phyloP scores from a whole-genome alignment of 1,284 basidiomycete genomes.

The Coniferiporia weirii region DNA sequence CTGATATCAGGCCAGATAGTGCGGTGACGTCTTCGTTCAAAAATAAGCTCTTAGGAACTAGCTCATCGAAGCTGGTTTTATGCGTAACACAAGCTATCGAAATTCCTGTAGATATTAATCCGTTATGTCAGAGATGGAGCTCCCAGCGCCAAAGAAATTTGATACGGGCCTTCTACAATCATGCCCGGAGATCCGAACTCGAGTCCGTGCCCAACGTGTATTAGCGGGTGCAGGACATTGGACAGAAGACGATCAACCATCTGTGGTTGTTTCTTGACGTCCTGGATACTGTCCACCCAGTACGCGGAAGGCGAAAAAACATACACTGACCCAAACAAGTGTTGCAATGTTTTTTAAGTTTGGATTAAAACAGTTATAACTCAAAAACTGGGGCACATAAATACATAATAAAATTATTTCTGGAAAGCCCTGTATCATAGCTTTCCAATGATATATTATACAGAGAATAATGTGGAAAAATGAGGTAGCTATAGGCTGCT shows the following conservation, averaged over 20 bases:
- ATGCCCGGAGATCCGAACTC: constrained; percentile 62
- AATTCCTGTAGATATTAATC: constrained; percentile 2
- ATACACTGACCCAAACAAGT: too few relatives aligned
- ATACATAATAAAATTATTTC: too few relatives aligned
- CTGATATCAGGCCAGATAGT: neutral
- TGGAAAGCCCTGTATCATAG: too few relatives aligned
- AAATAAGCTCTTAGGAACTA: constrained; percentile 9
- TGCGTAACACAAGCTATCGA: constrained; percentile 10
- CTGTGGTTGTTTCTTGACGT: constrained; percentile 36
- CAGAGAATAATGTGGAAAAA: too few relatives aligned
- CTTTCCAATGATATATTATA: too few relatives aligned
- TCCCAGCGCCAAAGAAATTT: neutral
- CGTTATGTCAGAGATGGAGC: neutral
- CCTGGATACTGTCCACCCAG: constrained; percentile 26
- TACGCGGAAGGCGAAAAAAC: constrained; percentile 54
- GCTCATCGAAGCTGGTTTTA: constrained; percentile 2
- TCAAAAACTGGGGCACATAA: too few relatives aligned
- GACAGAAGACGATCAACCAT: constrained; percentile 60
- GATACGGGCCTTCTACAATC: constrained; percentile 50
- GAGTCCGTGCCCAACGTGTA: constrained; percentile 57
- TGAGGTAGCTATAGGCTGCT: too few relatives aligned
- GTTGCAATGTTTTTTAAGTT: too few relatives aligned
- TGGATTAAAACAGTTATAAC: too few relatives aligned
- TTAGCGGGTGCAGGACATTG: constrained; percentile 59
- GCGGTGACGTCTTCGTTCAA: neutral